Conservation (phyloP, 2,329 filamentous ascomycete genomes). For the Verticillium tricorpus region DNA sequence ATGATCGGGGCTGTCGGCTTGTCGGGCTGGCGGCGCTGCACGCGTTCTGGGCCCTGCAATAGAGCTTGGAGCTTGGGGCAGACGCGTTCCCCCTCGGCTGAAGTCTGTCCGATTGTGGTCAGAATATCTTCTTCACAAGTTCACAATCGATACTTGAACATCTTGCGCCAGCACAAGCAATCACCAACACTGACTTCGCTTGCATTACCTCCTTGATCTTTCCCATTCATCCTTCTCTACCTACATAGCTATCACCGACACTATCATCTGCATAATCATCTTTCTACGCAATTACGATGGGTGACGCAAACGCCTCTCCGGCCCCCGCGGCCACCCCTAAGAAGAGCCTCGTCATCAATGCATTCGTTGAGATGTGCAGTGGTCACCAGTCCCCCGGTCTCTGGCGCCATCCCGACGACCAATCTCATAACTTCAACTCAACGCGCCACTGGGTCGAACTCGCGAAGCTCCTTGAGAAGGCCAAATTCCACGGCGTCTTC, state of each 20-base stretch:
- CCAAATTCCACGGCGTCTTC: slow-evolving; percentile 63
- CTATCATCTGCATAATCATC: no score
- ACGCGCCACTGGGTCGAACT: slow-evolving; percentile 58
- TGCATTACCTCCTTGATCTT: no score
- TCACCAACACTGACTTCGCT: no score
- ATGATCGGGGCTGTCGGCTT: neutral
- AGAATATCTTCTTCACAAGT: neutral
- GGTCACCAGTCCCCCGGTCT: slow-evolving; percentile 43
- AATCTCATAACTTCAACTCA: slow-evolving; percentile 57
- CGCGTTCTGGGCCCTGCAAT: neutral
- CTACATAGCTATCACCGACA: no score
- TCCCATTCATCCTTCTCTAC: no score
- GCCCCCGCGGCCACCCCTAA: slow-evolving; percentile 14
- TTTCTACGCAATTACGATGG: neutral
- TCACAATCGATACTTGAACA: neutral
- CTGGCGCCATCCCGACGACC: slow-evolving; percentile 60
- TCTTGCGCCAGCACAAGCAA: no score
- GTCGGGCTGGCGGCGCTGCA: neutral
- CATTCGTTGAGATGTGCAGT: slow-evolving; percentile 36
- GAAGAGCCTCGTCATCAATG: slow-evolving; percentile 37
- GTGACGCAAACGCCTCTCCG: neutral
- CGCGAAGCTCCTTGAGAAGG: slow-evolving; percentile 54
- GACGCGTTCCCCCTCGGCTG: neutral
- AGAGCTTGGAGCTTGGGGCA: neutral
- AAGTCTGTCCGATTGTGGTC: neutral